Evolutionary conservation across 176 grass and related monocot species (phyloP), one percentile per base, ranked within the genome.

Genomic region (Ampelocalamus luodianensis): DNA sequence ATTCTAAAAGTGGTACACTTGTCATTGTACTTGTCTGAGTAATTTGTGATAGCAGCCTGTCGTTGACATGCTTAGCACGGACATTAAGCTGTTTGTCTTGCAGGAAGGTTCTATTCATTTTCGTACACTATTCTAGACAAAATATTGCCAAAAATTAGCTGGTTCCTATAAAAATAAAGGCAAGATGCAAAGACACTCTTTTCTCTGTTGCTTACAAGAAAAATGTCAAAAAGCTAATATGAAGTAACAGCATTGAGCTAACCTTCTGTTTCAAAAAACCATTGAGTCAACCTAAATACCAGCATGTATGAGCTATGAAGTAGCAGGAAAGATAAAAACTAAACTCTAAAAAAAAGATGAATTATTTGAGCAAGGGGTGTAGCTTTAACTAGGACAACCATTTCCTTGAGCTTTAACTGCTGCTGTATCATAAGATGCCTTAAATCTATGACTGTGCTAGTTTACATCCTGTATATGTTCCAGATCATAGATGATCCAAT

Each of bases 11-110:
- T 53, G 10, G 23, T 78, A 65, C 44, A 72, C 3, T 76, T 77
- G n/a, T 64, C 44, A 24, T 38, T 74, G 65, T 90, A 82, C 83
- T 86, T 78, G 73, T 56, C 58, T 86, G 74, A 73, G 40, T 56
- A 76, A n/a, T 87, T 82, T 78, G 73, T 83, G 56, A 79, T 79
- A 58, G 79, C 22, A 86, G n/a, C 29, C 38, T 86, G 59, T 77
- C 65, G 55, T 72, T 72, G 45, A 17, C 77, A 72, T 82, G 20
- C 78, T 86, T 77, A 65, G 18, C 43, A 71, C 13, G 4, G 9
- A 75, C 43, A 40, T 58, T 53, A 42, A 40, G 43, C 29, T 26
- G 23, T 77, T 81, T 29, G n/a, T 54, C 23, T 56, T 56, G 37
- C 48, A 87, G n/a, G 56, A 54, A 53, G 29, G 14, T 72, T 64